phyloP scores from a whole-genome alignment of 345 rosid genomes.

The Brassica rapa region DNA sequence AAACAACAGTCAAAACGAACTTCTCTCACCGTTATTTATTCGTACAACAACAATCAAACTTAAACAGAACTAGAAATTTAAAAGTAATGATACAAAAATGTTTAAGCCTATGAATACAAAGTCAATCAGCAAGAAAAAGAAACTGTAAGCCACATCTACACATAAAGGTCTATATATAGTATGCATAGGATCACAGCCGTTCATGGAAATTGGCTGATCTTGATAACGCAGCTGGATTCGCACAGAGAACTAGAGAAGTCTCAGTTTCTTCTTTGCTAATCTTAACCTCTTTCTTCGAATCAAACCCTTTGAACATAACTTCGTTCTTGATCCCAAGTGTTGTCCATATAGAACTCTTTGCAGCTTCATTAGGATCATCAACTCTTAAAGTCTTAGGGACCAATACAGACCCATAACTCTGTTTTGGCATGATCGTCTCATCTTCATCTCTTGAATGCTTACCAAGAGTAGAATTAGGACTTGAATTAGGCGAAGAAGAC shows the following conservation, averaged over 20 bases:
- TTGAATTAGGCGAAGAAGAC: slow-evolving; percentile 41
- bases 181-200: slow-evolving; percentile 38
- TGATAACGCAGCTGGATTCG: slow-evolving; percentile 89
- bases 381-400: slow-evolving; percentile 74
- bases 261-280: slow-evolving; percentile 36
- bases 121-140: background rate
- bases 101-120: slow-evolving; percentile 1
- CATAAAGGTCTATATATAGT: background rate
- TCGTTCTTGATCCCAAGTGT: slow-evolving; percentile 68
- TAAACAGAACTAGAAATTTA: background rate
- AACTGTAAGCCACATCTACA: slow-evolving; percentile 1
- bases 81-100: slow-evolving; percentile 11
- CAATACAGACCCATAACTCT: slow-evolving; percentile 53
- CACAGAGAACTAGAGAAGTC: slow-evolving; percentile 49
- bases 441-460: slow-evolving; percentile 65
- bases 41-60: slow-evolving; percentile 16
- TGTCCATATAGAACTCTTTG: slow-evolving; percentile 79
- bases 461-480: slow-evolving; percentile 52
- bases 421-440: slow-evolving; percentile 19
- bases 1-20: slow-evolving; percentile 10
- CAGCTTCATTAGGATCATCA: slow-evolving; percentile 69
- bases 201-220: slow-evolving; percentile 79
- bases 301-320: slow-evolving; percentile 57
- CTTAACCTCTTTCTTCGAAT: slow-evolving; percentile 49
- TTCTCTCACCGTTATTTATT: background rate